phyloP scores from a whole-genome alignment of 306 rosid genomes.

The Casuarina equisetifolia region DNA sequence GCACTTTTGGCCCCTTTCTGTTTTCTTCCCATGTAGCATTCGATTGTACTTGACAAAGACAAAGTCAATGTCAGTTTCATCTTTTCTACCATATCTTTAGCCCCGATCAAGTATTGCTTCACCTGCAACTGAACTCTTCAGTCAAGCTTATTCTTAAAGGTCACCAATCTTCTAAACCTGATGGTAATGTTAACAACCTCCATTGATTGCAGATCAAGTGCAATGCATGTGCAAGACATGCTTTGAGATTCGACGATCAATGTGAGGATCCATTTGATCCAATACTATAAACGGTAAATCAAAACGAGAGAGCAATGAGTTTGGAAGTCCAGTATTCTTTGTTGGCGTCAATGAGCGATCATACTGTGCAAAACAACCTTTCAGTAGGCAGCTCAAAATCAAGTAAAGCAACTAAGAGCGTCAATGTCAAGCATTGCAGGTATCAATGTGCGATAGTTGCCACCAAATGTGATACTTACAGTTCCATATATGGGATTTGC shows the following conservation, averaged over 20 bases:
- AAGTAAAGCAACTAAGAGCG: constrained; percentile 9
- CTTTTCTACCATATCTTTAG: constrained; percentile 81
- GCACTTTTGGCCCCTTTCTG: constrained; percentile 60
- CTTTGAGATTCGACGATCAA: constrained; percentile 85
- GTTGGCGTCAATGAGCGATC: constrained; percentile 99
- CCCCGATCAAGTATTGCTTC: constrained; percentile 63
- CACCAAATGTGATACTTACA: constrained; percentile 51
- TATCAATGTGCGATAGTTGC: constrained; percentile 13
- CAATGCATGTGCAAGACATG: constrained; percentile 98
- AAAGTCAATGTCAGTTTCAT: constrained; percentile 71
- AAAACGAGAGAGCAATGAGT: constrained; percentile 95
- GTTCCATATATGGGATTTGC: constrained; percentile 99
- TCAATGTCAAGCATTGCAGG: constrained; percentile 3
- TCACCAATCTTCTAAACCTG: constrained; percentile 18
- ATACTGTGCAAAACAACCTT: constrained; percentile 47
- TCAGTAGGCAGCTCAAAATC: constrained; percentile 17
- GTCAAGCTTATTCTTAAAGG: constrained; percentile 22
- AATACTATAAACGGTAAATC: constrained; percentile 89
- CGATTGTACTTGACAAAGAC: constrained; percentile 87
- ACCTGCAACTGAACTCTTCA: constrained; percentile 46
- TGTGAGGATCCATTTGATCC: constrained; percentile 99
- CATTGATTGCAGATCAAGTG: constrained; percentile 72
- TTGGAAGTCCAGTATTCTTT: constrained; percentile 95
- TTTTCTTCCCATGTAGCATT: constrained; percentile 89
- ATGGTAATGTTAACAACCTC: constrained; percentile 55